A percentile compares a stretch with the other conserved stretches of the same genome.
These are phyloP conservation scores for Xylaria sp. DNA, from an alignment of 2,329 filamentous ascomycete species.

Conservation along the genomic window DNA sequence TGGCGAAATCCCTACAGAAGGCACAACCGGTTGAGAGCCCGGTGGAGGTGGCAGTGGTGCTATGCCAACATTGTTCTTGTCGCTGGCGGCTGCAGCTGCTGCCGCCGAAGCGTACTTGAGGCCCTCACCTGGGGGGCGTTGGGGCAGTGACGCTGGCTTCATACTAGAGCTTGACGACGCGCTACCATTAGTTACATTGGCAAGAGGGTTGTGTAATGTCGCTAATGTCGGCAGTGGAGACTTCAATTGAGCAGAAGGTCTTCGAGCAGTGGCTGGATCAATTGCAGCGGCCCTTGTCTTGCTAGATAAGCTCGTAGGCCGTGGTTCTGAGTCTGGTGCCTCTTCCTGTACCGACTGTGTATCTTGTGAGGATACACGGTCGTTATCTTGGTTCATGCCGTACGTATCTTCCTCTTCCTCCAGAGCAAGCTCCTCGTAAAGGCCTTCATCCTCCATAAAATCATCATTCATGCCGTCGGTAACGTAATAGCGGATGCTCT, in stretches of 20 bases:
- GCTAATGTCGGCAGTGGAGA: slow-evolving; percentile 93
- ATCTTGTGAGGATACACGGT: slow-evolving; percentile 94
- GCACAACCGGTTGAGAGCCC: slow-evolving; percentile 59
- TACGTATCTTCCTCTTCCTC: slow-evolving; percentile 91
- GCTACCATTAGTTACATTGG: slow-evolving; percentile 68
- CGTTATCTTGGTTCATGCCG: slow-evolving; percentile 82
- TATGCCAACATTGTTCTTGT: slow-evolving; percentile 90
- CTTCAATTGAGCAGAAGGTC: slow-evolving; percentile 90
- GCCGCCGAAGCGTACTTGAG: slow-evolving; percentile 98
- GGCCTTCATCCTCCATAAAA: slow-evolving; percentile 91
- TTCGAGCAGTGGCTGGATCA: slow-evolving; percentile 71
- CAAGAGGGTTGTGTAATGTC: slow-evolving; percentile 81
- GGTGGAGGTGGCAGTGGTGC: slow-evolving; percentile 92
- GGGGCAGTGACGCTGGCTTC: slow-evolving; percentile 92
- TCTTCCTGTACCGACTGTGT: slow-evolving; percentile 93
- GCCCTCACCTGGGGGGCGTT: slow-evolving; percentile 85
- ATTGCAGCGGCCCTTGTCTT: slow-evolving; percentile 66
- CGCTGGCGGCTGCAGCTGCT: slow-evolving; percentile 89
- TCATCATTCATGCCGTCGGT: slow-evolving; percentile 88
- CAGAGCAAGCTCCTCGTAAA: slow-evolving; percentile 94
- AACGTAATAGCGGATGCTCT: slow-evolving; percentile 95
- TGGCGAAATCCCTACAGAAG: slow-evolving; percentile 56
- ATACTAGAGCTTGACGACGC: slow-evolving; percentile 68
- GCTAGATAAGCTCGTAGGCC: slow-evolving; percentile 57
- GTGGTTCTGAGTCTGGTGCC: slow-evolving; percentile 67